Conservation (phyloP, 164 flowering plant genomes). For the Protea cynaroides region DNA sequence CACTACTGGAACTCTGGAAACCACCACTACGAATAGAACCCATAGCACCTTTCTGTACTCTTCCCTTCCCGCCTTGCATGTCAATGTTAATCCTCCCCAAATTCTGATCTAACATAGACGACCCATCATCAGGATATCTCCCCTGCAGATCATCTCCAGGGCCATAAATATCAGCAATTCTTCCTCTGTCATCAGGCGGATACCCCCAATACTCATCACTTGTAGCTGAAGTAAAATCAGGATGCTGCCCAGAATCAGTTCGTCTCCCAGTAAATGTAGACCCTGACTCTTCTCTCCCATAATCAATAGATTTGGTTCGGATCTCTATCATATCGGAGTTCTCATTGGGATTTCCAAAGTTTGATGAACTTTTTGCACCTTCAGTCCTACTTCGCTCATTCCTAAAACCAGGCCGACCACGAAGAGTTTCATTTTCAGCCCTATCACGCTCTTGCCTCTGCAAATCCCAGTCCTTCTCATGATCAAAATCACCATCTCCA, state of each 20-base stretch:
- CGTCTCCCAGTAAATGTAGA: constrained; percentile 37
- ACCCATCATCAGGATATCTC: constrained; percentile 50
- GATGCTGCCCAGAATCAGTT: constrained; percentile 36
- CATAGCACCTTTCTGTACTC: constrained; percentile 45
- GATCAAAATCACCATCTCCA: constrained; percentile 47
- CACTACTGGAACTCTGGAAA: constrained; percentile 45
- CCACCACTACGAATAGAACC: constrained; percentile 34
- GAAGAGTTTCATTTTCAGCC: constrained; percentile 60
- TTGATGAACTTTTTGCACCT: constrained; percentile 69
- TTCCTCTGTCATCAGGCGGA: constrained; percentile 43
- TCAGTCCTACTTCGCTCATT: constrained; percentile 61
- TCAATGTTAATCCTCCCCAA: constrained; percentile 56
- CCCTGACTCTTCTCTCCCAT: constrained; percentile 64
- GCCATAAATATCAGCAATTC: constrained; percentile 32
- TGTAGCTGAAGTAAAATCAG: constrained; percentile 38
- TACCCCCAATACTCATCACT: constrained; percentile 58
- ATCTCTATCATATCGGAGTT: constrained; percentile 83
- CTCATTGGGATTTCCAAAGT: constrained; percentile 60
- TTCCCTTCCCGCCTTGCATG: constrained; percentile 45
- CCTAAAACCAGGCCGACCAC: constrained; percentile 56
- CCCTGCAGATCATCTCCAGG: constrained; percentile 55
- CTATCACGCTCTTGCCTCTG: constrained; percentile 59
- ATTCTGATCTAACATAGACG: constrained; percentile 36
- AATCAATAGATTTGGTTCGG: constrained; percentile 64
- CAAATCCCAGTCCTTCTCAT: constrained; percentile 71